phyloP scores from a whole-genome alignment of 1,139 yeast genomes.

The Lodderomyces metapsilosis region DNA sequence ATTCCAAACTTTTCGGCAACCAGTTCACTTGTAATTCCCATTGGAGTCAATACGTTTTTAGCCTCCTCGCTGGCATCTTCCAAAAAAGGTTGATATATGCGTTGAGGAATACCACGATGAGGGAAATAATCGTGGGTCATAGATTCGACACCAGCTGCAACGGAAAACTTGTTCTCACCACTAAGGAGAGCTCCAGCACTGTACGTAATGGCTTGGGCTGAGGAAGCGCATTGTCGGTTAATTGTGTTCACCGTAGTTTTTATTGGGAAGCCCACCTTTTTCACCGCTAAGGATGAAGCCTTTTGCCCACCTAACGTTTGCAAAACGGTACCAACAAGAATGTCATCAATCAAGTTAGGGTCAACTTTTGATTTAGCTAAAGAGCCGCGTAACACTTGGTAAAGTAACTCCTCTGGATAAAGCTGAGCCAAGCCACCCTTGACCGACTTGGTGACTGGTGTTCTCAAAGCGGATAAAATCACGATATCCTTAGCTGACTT shows the following conservation, averaged over 20 bases:
- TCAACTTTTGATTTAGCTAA: conserved; percentile 26
- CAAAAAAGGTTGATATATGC: conserved; percentile 22
- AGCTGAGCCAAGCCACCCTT: conserved; percentile 37
- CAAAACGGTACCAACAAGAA: conserved; percentile 78
- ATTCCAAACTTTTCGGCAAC: conserved; percentile 47
- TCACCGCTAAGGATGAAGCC: conserved; percentile 71
- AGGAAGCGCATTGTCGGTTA: conserved; percentile 43
- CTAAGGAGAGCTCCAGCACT: conserved; percentile 29
- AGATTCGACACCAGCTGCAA: conserved; percentile 47
- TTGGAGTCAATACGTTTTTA: conserved; percentile 41
- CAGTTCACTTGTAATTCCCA: conserved; percentile 61
- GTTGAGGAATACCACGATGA: conserved; percentile 34
- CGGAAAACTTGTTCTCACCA: conserved; percentile 32
- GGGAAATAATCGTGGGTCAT: conserved; percentile 46
- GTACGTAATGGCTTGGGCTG: conserved; percentile 39
- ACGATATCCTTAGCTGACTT: conserved; percentile 35
- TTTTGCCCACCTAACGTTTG: conserved; percentile 85
- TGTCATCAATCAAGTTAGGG: conserved; percentile 57
- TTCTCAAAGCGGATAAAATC: conserved; percentile 33
- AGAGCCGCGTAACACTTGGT: conserved; percentile 28
- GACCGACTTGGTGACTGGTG: conserved; percentile 35
- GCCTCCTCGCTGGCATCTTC: conserved; percentile 20
- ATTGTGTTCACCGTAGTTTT: conserved; percentile 37
- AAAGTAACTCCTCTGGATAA: conserved; percentile 36
- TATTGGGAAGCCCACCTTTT: conserved; percentile 35